These are phyloP conservation scores for Taphrina confusa DNA, from an alignment of 1,139 yeast species.

Conservation along the genomic window DNA sequence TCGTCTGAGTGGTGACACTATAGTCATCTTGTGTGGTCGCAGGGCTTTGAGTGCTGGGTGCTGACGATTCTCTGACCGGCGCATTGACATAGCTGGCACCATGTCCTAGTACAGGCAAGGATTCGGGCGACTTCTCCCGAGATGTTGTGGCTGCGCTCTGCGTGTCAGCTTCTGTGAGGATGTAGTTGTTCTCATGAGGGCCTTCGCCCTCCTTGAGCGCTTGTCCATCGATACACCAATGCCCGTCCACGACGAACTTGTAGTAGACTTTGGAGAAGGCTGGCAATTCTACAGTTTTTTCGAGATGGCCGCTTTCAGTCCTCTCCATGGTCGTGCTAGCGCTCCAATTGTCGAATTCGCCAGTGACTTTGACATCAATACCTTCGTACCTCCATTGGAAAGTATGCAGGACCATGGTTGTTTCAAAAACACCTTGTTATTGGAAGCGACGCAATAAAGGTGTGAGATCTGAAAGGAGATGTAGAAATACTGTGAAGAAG, in stretches of 20 bases:
- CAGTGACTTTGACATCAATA: slow-evolving; percentile 25
- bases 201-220: slow-evolving; percentile 31
- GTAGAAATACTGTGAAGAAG: too few species aligned
- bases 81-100: slow-evolving; percentile 14
- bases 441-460: too few species aligned
- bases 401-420: slow-evolving; percentile 26
- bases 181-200: slow-evolving; percentile 27
- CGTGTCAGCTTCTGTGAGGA: slow-evolving; percentile 12
- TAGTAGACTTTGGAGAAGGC: slow-evolving; percentile 26
- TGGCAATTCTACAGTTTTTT: slow-evolving; percentile 9
- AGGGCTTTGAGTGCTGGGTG: neutral
- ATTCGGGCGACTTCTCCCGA: neutral
- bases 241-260: slow-evolving; percentile 32
- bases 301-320: slow-evolving; percentile 25
- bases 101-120: slow-evolving; percentile 11
- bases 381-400: slow-evolving; percentile 27
- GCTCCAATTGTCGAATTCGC: slow-evolving; percentile 32
- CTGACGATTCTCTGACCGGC: neutral
- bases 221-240: slow-evolving; percentile 27
- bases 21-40: slow-evolving; percentile 8
- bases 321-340: slow-evolving; percentile 21
- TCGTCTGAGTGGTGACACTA: neutral
- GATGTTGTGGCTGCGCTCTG: neutral
- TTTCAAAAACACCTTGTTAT: too few species aligned
- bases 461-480: too few species aligned